Conservation (phyloP, 2,329 filamentous ascomycete species). For the Purpureocillium lavendulum region DNA sequence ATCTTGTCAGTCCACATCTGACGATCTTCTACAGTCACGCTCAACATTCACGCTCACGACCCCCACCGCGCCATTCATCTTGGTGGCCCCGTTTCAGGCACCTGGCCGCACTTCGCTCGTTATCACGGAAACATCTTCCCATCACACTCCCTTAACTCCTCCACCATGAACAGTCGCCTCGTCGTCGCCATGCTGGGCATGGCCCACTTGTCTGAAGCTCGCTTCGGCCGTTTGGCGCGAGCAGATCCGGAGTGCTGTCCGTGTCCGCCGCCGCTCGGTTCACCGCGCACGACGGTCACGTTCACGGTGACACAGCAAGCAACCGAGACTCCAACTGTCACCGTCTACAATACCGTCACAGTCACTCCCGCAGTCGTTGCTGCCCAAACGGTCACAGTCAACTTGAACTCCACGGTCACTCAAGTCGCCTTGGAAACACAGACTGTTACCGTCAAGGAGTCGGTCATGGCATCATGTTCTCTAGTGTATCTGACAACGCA, state of each 20-base stretch:
- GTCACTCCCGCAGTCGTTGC: conserved; percentile 12
- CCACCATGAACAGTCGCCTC: conserved; percentile 15
- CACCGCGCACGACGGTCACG: conserved; percentile 14
- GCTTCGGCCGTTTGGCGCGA: conserved; percentile 11
- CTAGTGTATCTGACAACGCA: too few relatives aligned
- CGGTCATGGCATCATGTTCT: too few relatives aligned
- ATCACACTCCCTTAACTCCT: neutral
- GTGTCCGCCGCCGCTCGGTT: conserved; percentile 6
- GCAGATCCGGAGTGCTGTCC: conserved; percentile 17
- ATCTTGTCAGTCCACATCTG: neutral
- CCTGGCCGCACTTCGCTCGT: neutral
- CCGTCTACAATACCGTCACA: conserved; percentile 26
- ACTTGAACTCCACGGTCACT: neutral
- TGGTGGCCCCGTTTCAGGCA: too few relatives aligned
- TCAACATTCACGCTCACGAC: too few relatives aligned
- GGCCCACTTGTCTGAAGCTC: conserved; percentile 16
- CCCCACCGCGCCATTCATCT: too few relatives aligned
- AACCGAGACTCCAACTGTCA: conserved; percentile 9
- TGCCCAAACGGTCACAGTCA: neutral
- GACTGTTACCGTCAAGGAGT: too few relatives aligned
- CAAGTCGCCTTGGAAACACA: too few relatives aligned
- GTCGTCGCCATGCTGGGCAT: conserved; percentile 16
- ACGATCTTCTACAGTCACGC: neutral
- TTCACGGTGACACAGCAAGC: conserved; percentile 17
- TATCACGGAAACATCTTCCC: neutral